phyloP scores from a whole-genome alignment of 2,329 filamentous ascomycete genomes.

The Xylariales sp. region DNA sequence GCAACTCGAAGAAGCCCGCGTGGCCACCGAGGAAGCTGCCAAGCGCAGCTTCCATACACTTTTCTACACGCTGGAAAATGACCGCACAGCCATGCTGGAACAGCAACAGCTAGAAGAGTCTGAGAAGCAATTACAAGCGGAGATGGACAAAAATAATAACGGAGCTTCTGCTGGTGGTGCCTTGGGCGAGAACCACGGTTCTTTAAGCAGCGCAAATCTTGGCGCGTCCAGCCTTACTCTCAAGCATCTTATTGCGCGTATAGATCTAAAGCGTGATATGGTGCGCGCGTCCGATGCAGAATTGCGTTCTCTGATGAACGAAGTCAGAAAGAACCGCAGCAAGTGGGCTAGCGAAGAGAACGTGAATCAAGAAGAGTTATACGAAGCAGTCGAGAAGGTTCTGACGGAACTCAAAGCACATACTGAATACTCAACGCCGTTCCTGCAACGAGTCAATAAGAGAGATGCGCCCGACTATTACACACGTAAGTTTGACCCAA shows the following conservation, averaged over 20 bases:
- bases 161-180: constrained; percentile 44
- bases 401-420: constrained; percentile 95
- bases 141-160: constrained; percentile 70
- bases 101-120: constrained; percentile 96
- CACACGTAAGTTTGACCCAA: constrained; percentile 28
- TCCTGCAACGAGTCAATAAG: constrained; percentile 92
- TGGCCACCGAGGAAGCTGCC: constrained; percentile 82
- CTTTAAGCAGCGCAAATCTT: constrained; percentile 87
- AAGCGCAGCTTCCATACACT: constrained; percentile 88
- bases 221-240: constrained; percentile 93
- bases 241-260: constrained; percentile 93
- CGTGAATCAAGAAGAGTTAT: constrained; percentile 94
- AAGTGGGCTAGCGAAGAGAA: constrained; percentile 99
- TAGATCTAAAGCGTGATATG: constrained; percentile 86
- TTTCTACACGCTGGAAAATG: constrained; percentile 93
- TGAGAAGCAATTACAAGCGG: constrained; percentile 91
- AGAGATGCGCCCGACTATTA: constrained; percentile 96
- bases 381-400: constrained; percentile 95
- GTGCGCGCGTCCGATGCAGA: constrained; percentile 92
- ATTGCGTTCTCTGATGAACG: constrained; percentile 87
- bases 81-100: constrained; percentile 93
- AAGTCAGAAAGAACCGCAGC: constrained; percentile 94
- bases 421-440: constrained; percentile 96
- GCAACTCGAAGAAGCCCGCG: constrained; percentile 87
- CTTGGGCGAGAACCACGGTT: constrained; percentile 69